These are phyloP conservation scores for Basipetospora sp. DNA, from an alignment of 2,329 filamentous ascomycete species.

Conservation along the genomic window DNA sequence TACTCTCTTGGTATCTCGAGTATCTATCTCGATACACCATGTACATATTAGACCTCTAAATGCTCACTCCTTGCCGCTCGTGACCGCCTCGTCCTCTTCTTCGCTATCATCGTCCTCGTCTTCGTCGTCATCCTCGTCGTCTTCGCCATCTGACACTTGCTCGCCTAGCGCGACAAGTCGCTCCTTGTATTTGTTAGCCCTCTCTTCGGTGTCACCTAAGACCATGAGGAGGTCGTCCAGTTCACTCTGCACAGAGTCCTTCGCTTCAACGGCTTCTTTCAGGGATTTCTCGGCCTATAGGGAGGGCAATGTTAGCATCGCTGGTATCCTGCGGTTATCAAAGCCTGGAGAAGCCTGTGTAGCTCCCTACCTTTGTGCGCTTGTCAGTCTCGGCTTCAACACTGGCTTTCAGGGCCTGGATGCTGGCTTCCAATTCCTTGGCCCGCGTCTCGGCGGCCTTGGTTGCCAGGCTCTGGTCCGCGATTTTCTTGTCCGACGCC, in stretches of 20 bases:
- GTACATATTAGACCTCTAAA: too few species aligned
- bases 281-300: slow-evolving; percentile 1
- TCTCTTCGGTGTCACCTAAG: slow-evolving; percentile 67
- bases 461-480: slow-evolving; percentile 14
- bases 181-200: slow-evolving; percentile 58
- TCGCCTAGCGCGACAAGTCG: slow-evolving; percentile 54
- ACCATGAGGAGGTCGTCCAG: slow-evolving; percentile 71
- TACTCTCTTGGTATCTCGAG: too few species aligned
- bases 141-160: slow-evolving; percentile 62
- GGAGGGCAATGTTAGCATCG: neutral
- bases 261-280: slow-evolving; percentile 27
- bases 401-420: slow-evolving; percentile 27
- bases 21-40: too few species aligned
- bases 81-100: slow-evolving; percentile 14
- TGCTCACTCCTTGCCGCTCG: too few species aligned
- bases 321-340: too few species aligned
- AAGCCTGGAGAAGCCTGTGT: too few species aligned
- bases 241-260: slow-evolving; percentile 56
- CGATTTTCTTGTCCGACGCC: slow-evolving; percentile 18
- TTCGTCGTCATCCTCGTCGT: slow-evolving; percentile 44
- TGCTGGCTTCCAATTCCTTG: slow-evolving; percentile 25
- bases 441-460: neutral
- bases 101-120: slow-evolving; percentile 29
- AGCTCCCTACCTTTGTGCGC: too few species aligned
- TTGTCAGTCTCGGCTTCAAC: too few species aligned